Evolutionary conservation across 192 early-diverging fungal species (phyloP).

Genomic region (Coemansia sp.): DNA sequence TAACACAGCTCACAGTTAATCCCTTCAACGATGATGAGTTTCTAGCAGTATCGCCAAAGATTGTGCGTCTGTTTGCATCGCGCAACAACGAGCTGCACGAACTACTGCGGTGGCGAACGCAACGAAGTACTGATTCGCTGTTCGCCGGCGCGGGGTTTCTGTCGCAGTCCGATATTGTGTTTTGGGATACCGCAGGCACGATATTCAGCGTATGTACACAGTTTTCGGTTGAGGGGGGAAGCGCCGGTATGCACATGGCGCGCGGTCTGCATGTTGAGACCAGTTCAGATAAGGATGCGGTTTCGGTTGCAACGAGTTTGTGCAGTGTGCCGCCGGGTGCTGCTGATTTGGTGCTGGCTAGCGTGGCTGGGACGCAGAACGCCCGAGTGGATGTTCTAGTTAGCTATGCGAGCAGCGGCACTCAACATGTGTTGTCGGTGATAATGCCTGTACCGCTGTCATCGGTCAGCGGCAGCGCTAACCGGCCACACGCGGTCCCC

Average conservation of each 20-base stretch:
- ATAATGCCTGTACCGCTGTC: slow-evolving; percentile 42
- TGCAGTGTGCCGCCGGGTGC: slow-evolving; percentile 13
- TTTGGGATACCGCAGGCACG: slow-evolving; percentile 49
- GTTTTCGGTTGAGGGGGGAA: slow-evolving; percentile 48
- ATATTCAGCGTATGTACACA: slow-evolving; percentile 46
- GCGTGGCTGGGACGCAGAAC: background rate
- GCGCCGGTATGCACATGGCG: slow-evolving; percentile 46
- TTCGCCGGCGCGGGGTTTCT: slow-evolving; percentile 46
- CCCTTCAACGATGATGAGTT: slow-evolving; percentile 53
- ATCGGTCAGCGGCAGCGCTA: slow-evolving; percentile 46
- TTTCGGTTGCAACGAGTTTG: slow-evolving; percentile 5
- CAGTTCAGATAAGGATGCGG: slow-evolving; percentile 1
- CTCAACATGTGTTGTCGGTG: slow-evolving; percentile 28
- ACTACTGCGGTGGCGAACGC: slow-evolving; percentile 44
- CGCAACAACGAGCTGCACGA: slow-evolving; percentile 41
- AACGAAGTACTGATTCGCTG: slow-evolving; percentile 17
- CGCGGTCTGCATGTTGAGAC: slow-evolving; percentile 20
- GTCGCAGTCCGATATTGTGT: slow-evolving; percentile 29
- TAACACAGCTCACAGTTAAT: slow-evolving; percentile 25
- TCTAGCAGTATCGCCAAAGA: slow-evolving; percentile 32
- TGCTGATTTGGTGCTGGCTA: slow-evolving; percentile 18
- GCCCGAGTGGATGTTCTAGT: slow-evolving; percentile 19
- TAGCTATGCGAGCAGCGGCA: slow-evolving; percentile 25
- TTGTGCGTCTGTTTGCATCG: slow-evolving; percentile 48
- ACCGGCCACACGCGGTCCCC: slow-evolving; percentile 25